phyloP scores from a whole-genome alignment of 352 stramenopile genomes.

The Phytophthora chlamydospora region DNA sequence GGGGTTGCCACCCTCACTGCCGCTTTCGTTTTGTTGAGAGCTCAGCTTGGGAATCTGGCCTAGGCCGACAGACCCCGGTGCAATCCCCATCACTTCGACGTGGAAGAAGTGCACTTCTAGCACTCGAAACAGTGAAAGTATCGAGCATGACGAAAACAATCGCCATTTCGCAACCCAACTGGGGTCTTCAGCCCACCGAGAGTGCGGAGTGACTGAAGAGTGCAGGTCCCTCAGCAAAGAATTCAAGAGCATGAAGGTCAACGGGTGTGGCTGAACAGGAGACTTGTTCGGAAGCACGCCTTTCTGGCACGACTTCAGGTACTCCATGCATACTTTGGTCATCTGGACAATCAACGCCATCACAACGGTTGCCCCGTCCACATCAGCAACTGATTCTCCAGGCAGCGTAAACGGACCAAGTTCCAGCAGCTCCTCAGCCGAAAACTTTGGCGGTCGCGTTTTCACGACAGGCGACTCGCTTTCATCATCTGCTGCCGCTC shows the following conservation, averaged over 20 bases:
- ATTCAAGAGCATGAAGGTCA: constrained; percentile 91
- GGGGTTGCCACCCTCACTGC: constrained; percentile 49
- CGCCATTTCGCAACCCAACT: constrained; percentile 55
- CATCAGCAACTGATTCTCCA: constrained; percentile 39
- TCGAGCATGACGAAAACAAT: constrained; percentile 65
- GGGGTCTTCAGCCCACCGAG: constrained; percentile 24
- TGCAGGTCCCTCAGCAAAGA: constrained; percentile 74
- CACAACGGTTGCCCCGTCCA: constrained; percentile 57
- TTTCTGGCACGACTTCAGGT: constrained; percentile 72
- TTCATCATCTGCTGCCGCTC: constrained; percentile 3
- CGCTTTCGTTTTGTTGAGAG: constrained; percentile 21
- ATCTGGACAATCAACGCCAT: constrained; percentile 68
- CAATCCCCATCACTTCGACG: constrained; percentile 77
- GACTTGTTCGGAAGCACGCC: constrained; percentile 68
- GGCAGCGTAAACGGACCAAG: constrained; percentile 71
- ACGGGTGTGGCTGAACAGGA: constrained; percentile 76
- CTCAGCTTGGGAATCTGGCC: constrained; percentile 57
- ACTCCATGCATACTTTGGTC: constrained; percentile 73
- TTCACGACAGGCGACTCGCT: constrained; percentile 31
- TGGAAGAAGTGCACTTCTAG: constrained; percentile 89
- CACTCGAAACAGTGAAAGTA: constrained; percentile 70
- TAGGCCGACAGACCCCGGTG: constrained; percentile 83
- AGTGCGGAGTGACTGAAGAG: constrained; percentile 13
- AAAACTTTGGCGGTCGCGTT: constrained; percentile 62
- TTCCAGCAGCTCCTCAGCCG: constrained; percentile 67